Evolutionary conservation across 2,329 filamentous ascomycete genomes (phyloP).

Genomic region (Phyllosticta citriasiana): DNA sequence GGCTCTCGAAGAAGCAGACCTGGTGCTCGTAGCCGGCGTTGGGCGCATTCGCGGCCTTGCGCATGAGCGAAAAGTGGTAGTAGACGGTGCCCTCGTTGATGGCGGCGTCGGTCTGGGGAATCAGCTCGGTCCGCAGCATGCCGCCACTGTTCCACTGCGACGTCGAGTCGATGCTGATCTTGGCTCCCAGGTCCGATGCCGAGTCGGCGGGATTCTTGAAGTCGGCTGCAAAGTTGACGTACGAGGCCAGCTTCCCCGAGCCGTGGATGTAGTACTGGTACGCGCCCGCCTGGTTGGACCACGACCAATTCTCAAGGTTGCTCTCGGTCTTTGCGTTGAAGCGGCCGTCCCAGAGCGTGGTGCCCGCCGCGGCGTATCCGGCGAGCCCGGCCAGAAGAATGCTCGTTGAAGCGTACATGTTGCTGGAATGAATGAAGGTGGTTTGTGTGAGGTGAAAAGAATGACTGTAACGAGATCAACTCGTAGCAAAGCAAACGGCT

Average conservation of each 20-base stretch:
- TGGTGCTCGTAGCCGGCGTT: slow-evolving; percentile 57
- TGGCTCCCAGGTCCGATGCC: slow-evolving; percentile 54
- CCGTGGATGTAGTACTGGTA: slow-evolving; percentile 75
- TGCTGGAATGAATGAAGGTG: neutral
- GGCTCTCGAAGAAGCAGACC: slow-evolving; percentile 47
- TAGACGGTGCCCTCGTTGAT: slow-evolving; percentile 57
- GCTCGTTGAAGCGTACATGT: slow-evolving; percentile 1
- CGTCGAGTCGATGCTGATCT: slow-evolving; percentile 55
- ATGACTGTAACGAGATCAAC: slow-evolving; percentile 8
- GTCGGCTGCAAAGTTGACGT: slow-evolving; percentile 50
- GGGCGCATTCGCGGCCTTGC: slow-evolving; percentile 49
- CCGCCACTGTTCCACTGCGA: slow-evolving; percentile 63
- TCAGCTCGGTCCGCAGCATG: slow-evolving; percentile 66
- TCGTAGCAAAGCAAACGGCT: neutral
- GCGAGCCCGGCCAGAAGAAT: slow-evolving; percentile 1
- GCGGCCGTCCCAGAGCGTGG: slow-evolving; percentile 51
- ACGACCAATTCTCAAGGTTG: slow-evolving; percentile 49
- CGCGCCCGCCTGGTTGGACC: slow-evolving; percentile 56
- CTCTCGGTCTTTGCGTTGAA: slow-evolving; percentile 50
- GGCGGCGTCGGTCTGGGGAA: slow-evolving; percentile 56
- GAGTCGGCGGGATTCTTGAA: slow-evolving; percentile 58
- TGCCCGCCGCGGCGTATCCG: slow-evolving; percentile 2
- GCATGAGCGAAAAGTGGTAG: slow-evolving; percentile 64
- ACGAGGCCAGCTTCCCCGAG: slow-evolving; percentile 42
- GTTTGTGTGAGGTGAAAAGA: neutral